phyloP scores from a whole-genome alignment of 768 basidiomycete genomes.

The Austroboletus eburneus region DNA sequence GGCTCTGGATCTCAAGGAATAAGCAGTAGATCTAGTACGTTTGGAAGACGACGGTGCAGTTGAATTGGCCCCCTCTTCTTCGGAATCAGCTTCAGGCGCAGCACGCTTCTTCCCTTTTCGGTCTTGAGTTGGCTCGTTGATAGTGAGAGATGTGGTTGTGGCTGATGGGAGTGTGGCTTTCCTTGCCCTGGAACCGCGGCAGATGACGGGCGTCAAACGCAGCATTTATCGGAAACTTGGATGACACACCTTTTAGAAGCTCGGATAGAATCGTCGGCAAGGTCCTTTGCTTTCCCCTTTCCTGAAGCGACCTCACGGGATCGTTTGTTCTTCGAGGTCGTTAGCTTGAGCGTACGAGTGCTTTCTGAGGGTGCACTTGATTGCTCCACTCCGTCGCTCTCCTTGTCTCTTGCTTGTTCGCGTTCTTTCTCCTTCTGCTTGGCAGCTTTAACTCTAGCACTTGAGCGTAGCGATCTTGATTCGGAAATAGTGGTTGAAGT shows the following conservation, averaged over 20 bases:
- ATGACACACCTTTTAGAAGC: conserved; percentile 59
- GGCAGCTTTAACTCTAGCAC: conserved; percentile 72
- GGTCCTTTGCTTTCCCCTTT: conserved; percentile 66
- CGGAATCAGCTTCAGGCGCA: conserved; percentile 61
- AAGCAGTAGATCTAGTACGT: conserved; percentile 57
- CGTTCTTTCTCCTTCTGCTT: conserved; percentile 62
- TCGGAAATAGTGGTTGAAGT: conserved; percentile 39
- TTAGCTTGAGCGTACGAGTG: conserved; percentile 38
- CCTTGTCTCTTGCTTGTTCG: conserved; percentile 51
- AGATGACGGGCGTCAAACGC: conserved; percentile 27
- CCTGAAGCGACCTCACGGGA: conserved; percentile 44
- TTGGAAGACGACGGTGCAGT: conserved; percentile 50
- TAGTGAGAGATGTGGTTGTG: conserved; percentile 47
- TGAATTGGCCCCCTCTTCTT: conserved; percentile 56
- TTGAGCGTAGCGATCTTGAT: conserved; percentile 62
- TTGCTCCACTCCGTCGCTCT: conserved; percentile 45
- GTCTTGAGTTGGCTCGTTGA: conserved; percentile 75
- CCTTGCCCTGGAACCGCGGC: conserved; percentile 48
- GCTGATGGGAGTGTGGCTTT: conserved; percentile 46
- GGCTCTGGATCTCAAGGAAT: conserved; percentile 63
- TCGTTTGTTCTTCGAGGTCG: conserved; percentile 45
- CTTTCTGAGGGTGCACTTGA: conserved; percentile 38
- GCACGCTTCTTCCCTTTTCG: conserved; percentile 93
- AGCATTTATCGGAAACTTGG: conserved; percentile 25
- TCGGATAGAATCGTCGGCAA: conserved; percentile 47